phyloP scores from a whole-genome alignment of 2,329 filamentous ascomycete genomes.

The Talaromyces sp. region DNA sequence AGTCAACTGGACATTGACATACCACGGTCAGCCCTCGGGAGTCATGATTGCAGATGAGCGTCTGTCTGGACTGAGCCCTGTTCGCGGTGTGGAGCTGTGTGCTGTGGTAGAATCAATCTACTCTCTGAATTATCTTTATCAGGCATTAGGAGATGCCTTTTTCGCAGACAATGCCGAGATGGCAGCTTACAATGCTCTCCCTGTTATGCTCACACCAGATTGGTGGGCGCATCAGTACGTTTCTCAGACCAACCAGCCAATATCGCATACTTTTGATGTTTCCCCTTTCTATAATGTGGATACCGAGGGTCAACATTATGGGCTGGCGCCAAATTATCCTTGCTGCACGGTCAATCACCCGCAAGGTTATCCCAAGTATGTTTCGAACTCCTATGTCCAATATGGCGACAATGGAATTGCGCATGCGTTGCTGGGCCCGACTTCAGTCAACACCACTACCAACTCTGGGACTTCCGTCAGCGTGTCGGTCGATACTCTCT shows the following conservation, averaged over 20 bases:
- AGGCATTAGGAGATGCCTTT: conserved; percentile 44
- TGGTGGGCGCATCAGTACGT: conserved; percentile 60
- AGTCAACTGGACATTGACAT: conserved; percentile 48
- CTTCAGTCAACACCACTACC: conserved; percentile 40
- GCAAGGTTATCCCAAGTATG: conserved; percentile 57
- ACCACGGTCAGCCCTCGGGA: conserved; percentile 50
- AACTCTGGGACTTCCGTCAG: conserved; percentile 36
- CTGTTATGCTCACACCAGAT: conserved; percentile 50
- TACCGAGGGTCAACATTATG: conserved; percentile 47
- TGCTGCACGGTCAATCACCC: conserved; percentile 60
- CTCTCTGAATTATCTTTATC: conserved; percentile 52
- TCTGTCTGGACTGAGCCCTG: conserved; percentile 44
- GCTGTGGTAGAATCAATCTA: conserved; percentile 53
- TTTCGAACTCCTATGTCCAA: conserved; percentile 48
- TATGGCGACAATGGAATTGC: conserved; percentile 46
- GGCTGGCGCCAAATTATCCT: conserved; percentile 51
- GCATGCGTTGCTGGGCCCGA: conserved; percentile 52
- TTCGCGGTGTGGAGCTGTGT: conserved; percentile 50
- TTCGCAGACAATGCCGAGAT: conserved; percentile 54
- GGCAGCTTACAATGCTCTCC: conserved; percentile 55
- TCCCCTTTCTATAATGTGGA: conserved; percentile 52
- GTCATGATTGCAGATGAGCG: conserved; percentile 52
- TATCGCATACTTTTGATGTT: conserved; percentile 41
- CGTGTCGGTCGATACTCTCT: conserved; percentile 49
- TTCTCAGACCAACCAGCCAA: conserved; percentile 53